These are phyloP conservation scores for Vaccinium macrocarpon DNA, from an alignment of 148 eudicot species.

Conservation along the genomic window DNA sequence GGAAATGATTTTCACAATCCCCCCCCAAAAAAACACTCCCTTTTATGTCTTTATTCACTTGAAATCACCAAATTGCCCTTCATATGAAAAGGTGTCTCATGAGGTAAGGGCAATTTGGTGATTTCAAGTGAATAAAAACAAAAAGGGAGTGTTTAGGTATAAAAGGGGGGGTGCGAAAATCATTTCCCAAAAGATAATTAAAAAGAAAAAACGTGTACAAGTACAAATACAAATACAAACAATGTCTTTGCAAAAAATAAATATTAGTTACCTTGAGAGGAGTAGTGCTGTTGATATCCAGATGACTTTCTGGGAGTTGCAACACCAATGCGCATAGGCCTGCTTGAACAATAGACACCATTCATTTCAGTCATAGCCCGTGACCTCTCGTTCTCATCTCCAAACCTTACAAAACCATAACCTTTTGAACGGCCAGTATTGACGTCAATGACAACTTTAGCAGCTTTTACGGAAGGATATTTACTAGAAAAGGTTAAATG, in stretches of 20 bases:
- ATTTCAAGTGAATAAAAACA: too few relatives aligned
- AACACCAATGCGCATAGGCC: slow-evolving; percentile 96
- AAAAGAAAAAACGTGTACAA: neutral
- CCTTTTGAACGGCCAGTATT: slow-evolving; percentile 94
- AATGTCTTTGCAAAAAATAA: neutral
- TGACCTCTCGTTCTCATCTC: slow-evolving; percentile 82
- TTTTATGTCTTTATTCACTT: too few relatives aligned
- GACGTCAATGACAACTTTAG: slow-evolving; percentile 91
- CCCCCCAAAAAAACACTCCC: too few relatives aligned
- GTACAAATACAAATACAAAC: neutral
- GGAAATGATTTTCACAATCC: too few relatives aligned
- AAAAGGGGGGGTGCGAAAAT: too few relatives aligned
- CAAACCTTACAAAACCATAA: slow-evolving; percentile 96
- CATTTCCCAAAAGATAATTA: neutral
- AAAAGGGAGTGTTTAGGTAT: too few relatives aligned
- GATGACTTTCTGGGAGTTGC: slow-evolving; percentile 90
- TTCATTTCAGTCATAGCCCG: slow-evolving; percentile 96
- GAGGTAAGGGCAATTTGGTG: too few relatives aligned
- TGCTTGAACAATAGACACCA: slow-evolving; percentile 78
- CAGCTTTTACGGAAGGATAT: slow-evolving; percentile 92
- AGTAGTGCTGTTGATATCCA: slow-evolving; percentile 69
- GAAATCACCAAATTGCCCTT: too few relatives aligned
- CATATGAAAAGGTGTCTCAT: too few relatives aligned
- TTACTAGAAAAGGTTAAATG: slow-evolving; percentile 75
- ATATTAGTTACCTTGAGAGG: slow-evolving; percentile 35